Base-by-base conservation (phyloP, 2,329 filamentous ascomycete species). In the Mycocentrospora acerina region DNA sequence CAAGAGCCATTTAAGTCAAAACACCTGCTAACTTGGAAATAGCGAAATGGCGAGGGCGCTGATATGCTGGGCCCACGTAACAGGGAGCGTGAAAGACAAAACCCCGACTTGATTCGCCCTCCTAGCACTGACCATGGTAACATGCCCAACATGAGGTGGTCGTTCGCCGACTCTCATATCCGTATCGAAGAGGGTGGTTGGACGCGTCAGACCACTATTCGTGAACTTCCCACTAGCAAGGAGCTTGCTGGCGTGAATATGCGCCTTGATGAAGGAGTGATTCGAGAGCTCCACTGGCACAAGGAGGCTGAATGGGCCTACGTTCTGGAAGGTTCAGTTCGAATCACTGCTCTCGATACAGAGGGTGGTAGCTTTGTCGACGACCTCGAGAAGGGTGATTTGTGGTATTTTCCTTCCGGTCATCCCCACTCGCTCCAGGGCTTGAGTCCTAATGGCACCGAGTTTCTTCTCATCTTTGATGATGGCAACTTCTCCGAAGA, bases 331-430 rank as follows among this genome's bases (percentile, higher is more conserved):
- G 86, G 86, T 34, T 75, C 77, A 42, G 83, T 86, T 14, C 80
- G 86, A 36, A 78, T 90, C 34, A 88, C 85, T 0, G 85, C 82
- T 1, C 75, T 90, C 13, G 85, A 89, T 65, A 80, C 83, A 28
- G 83, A 90, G 45, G 86, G 86, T 8, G 81, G 86, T 44, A 86
- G 81, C 46, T 90, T 88, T 62, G 79, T 90, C 44, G 86, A 89
- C 49, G 86, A 90, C 57, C 68, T 90, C 15, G 77, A 81, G 57
- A 83, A 86, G 57, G 87, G 87, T 4, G 87, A 90, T 55, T 66
- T 90, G 6, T 90, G 85, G 86, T 90, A 88, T 57, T 90, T 90
- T 68, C 86, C 86, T 15, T 81, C 82, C 9, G 86, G 86, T 6
- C 78, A 89, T 24, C 86, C 86, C 9, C 86, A 90, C 64, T 88